Conservation (phyloP, 768 basidiomycete genomes). For the Rhodotorula taiwanensis region DNA sequence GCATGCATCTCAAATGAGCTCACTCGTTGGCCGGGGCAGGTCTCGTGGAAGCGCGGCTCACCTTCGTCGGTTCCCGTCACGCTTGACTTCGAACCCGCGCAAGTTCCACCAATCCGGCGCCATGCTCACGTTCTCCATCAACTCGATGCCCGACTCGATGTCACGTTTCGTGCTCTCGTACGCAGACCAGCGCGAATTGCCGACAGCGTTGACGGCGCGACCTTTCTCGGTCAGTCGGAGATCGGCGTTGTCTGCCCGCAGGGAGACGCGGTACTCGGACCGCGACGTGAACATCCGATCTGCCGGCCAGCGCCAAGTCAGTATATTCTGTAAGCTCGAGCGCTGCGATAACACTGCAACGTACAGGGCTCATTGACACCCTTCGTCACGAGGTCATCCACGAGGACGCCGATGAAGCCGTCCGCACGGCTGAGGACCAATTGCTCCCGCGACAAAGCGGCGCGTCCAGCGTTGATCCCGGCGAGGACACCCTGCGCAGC, state of each 20-base stretch:
- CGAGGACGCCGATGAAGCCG: constrained; percentile 80
- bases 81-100: constrained; percentile 48
- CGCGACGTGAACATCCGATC: constrained; percentile 91
- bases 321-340: not conserved
- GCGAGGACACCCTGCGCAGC: constrained; percentile 84
- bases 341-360: constrained; percentile 38
- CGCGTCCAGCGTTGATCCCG: constrained; percentile 77
- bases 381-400: constrained; percentile 80
- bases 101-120: constrained; percentile 34
- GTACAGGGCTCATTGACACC: constrained; percentile 85
- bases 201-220: constrained; percentile 49
- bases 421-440: constrained; percentile 72
- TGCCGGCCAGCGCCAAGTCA: constrained; percentile 40
- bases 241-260: constrained; percentile 86
- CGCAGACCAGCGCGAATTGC: constrained; percentile 47
- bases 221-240: constrained; percentile 71
- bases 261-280: constrained; percentile 80
- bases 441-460: constrained; percentile 53
- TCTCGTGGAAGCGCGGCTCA: constrained; percentile 27
- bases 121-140: constrained; percentile 27
- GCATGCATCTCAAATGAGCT: not conserved
- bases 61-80: constrained; percentile 52
- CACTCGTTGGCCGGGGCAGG: too few species aligned
- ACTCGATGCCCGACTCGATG: constrained; percentile 19
- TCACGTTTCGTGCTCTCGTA: constrained; percentile 9